These are phyloP conservation scores for Lophium mytilinum DNA, from an alignment of 495 filamentous ascomycete genomes.

Conservation along the genomic window DNA sequence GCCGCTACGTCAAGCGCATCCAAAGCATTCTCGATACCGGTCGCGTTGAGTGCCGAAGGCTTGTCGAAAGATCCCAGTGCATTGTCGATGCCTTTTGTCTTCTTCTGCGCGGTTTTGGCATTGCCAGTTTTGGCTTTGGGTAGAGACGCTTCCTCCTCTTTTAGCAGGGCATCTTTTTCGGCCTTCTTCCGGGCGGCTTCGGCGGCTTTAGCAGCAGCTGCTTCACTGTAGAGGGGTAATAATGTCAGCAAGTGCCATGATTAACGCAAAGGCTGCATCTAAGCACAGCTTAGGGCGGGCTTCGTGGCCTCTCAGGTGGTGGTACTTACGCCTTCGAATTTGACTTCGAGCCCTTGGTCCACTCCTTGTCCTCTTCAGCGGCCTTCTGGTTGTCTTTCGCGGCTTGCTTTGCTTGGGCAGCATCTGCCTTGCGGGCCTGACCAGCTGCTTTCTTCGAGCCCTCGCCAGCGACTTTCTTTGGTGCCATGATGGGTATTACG, in stretches of 20 bases:
- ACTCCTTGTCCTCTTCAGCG: slow-evolving; percentile 64
- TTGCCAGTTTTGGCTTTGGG: slow-evolving; percentile 53
- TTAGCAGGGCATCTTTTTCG: slow-evolving; percentile 73
- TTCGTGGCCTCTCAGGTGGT: no score
- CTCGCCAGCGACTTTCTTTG: slow-evolving; percentile 61
- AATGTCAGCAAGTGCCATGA: not conserved
- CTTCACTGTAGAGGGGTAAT: slow-evolving; percentile 51
- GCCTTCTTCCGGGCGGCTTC: slow-evolving; percentile 82
- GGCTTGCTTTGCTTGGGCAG: slow-evolving; percentile 68
- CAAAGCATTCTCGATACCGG: slow-evolving; percentile 84
- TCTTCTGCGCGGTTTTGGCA: slow-evolving; percentile 58
- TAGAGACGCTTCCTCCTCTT: slow-evolving; percentile 66
- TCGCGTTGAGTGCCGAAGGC: slow-evolving; percentile 60
- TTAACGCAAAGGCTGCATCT: no score
- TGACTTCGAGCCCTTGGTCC: slow-evolving; percentile 77
- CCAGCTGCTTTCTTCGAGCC: slow-evolving; percentile 85
- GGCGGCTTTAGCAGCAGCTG: slow-evolving; percentile 75
- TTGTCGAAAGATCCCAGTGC: slow-evolving; percentile 29
- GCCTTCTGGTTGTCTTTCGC: slow-evolving; percentile 58
- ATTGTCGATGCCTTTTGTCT: slow-evolving; percentile 43
- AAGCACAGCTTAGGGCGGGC: no score
- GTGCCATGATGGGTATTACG: slow-evolving; percentile 36
- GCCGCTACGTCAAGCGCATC: slow-evolving; percentile 67
- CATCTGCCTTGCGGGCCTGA: slow-evolving; percentile 88
- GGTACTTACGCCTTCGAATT: slow-evolving; percentile 70